Evolutionary conservation across 2,329 filamentous ascomycete genomes (phyloP).

Genomic region (Aspergillus cejpii): DNA sequence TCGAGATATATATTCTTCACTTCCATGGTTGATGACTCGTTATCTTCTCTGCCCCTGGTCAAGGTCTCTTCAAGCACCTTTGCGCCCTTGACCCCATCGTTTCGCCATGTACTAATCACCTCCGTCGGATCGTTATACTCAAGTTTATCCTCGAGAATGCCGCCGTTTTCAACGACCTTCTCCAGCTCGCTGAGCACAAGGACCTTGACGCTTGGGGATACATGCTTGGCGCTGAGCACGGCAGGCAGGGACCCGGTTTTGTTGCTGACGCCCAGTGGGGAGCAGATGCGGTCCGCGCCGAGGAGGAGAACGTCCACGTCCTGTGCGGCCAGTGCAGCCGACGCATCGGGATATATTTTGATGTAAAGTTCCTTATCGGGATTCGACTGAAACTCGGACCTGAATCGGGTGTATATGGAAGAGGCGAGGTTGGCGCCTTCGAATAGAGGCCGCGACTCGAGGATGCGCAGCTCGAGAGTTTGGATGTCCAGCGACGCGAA

Average conservation of each 20-base stretch:
- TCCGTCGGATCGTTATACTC: constrained; percentile 52
- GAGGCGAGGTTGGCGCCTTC: constrained; percentile 57
- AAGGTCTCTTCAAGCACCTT: constrained; percentile 16
- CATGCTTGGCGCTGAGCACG: constrained; percentile 49
- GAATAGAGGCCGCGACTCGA: constrained; percentile 61
- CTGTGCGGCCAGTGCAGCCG: constrained; percentile 48
- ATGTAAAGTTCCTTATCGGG: constrained; percentile 34
- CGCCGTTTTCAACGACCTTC: constrained; percentile 51
- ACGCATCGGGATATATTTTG: constrained; percentile 55
- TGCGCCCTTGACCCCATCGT: constrained; percentile 19
- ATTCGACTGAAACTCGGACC: constrained; percentile 14
- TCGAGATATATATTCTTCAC: constrained; percentile 53
- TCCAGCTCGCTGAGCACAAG: constrained; percentile 55
- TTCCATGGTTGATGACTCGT: constrained; percentile 20
- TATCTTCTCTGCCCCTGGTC: constrained; percentile 5
- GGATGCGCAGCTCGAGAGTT: constrained; percentile 50
- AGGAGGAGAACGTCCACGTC: constrained; percentile 55
- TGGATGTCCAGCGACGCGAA: constrained; percentile 30
- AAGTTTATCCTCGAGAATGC: constrained; percentile 43
- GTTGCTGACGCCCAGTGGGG: constrained; percentile 56
- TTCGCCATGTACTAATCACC: constrained; percentile 45
- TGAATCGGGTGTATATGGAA: constrained; percentile 22
- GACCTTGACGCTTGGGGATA: constrained; percentile 44
- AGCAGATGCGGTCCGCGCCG: constrained; percentile 58
- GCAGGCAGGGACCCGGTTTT: constrained; percentile 59